A percentile compares a stretch with the other conserved stretches of the same genome.
phyloP scores from a whole-genome alignment of 2,329 filamentous ascomycete genomes.

The Colletotrichum cuscutae region DNA sequence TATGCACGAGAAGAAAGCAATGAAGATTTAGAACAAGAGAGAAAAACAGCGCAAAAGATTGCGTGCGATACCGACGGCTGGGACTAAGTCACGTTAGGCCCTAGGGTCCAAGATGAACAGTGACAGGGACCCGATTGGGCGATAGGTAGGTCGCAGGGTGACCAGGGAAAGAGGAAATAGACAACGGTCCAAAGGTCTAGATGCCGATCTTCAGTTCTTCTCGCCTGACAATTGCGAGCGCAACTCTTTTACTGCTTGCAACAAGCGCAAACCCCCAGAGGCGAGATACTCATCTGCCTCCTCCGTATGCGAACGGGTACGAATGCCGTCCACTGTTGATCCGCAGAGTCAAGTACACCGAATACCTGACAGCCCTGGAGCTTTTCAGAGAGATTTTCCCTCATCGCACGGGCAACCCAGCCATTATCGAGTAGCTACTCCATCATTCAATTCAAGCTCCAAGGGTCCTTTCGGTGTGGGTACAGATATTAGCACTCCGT shows the following conservation, averaged over 20 bases:
- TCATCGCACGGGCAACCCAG: not conserved
- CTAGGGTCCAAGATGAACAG: constrained; percentile 2
- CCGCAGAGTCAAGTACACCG: not conserved
- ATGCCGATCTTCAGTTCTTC: constrained; percentile 29
- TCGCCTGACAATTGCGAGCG: constrained; percentile 21
- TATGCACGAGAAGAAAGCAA: not conserved
- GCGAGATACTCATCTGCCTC: not conserved
- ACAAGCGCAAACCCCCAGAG: not conserved
- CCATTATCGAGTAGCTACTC: not conserved
- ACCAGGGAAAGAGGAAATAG: constrained; percentile 17
- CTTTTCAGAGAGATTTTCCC: not conserved
- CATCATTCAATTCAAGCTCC: not conserved
- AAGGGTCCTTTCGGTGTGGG: not conserved
- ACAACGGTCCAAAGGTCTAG: constrained; percentile 9
- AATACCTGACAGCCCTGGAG: not conserved
- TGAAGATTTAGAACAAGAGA: not conserved
- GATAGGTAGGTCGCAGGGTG: not conserved
- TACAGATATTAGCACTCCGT: too few relatives aligned
- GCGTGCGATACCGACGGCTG: not conserved
- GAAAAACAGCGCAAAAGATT: constrained; percentile 18
- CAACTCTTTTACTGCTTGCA: not conserved
- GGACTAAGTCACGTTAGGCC: not conserved
- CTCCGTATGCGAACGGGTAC: not conserved
- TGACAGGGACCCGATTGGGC: not conserved
- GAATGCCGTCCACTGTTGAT: not conserved